Percentiles rank a stretch among this genome's conserved stretches.
Conservation (phyloP, 176 grass and related monocot genomes). For the Musa beccarii region DNA sequence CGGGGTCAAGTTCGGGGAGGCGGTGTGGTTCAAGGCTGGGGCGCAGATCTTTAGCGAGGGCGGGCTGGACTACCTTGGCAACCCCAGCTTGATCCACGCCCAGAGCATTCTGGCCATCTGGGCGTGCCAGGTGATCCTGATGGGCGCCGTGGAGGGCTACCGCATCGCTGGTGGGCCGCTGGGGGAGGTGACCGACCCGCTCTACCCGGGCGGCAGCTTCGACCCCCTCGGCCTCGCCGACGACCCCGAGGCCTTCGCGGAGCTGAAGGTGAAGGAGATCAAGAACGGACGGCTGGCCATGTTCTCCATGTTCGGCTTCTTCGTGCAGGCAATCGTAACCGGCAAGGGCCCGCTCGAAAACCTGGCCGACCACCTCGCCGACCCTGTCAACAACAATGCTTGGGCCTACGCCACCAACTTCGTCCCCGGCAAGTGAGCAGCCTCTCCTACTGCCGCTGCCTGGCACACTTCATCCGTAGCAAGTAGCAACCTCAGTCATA, state of each 20-base stretch:
- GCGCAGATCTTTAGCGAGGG: slow-evolving; percentile 85
- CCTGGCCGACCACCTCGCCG: slow-evolving; percentile 75
- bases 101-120: slow-evolving; percentile 89
- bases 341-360: slow-evolving; percentile 84
- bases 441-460: too few species aligned
- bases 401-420: slow-evolving; percentile 95
- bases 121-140: slow-evolving; percentile 68
- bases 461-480: slow-evolving; percentile 75
- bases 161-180: slow-evolving; percentile 66
- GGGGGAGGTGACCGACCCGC: slow-evolving; percentile 64
- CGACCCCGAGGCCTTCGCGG: slow-evolving; percentile 66
- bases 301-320: slow-evolving; percentile 97
- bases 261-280: slow-evolving; percentile 90
- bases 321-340: slow-evolving; percentile 80
- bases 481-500: slow-evolving; percentile 38
- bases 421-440: slow-evolving; percentile 57
- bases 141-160: slow-evolving; percentile 88
- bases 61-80: slow-evolving; percentile 79
- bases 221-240: slow-evolving; percentile 72
- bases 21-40: slow-evolving; percentile 83
- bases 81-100: slow-evolving; percentile 71
- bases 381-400: slow-evolving; percentile 92
- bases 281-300: slow-evolving; percentile 81
- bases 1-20: slow-evolving; percentile 47
- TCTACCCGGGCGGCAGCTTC: slow-evolving; percentile 79